phyloP scores from a whole-genome alignment of 345 rosid genomes.

The Populus pruinosa region DNA sequence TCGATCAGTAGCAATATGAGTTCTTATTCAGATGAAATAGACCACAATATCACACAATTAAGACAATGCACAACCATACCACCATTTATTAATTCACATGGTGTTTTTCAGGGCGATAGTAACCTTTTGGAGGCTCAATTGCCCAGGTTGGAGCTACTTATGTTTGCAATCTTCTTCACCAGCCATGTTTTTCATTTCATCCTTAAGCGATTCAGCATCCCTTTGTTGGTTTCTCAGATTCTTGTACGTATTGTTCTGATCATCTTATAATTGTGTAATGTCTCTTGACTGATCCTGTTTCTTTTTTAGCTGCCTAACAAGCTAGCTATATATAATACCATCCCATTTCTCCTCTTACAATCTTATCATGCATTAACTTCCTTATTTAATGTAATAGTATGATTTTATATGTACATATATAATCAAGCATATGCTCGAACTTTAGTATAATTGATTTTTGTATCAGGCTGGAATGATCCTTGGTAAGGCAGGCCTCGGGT shows the following conservation, averaged over 20 bases:
- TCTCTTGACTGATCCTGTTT: background rate
- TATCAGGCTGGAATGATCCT: constrained; percentile 36
- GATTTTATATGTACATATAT: background rate
- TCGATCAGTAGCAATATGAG: constrained; percentile 24
- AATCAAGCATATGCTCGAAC: too few relatives aligned
- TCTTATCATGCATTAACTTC: background rate
- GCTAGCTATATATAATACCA: background rate
- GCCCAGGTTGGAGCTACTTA: constrained; percentile 14
- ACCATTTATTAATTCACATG: background rate
- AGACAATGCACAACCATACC: background rate
- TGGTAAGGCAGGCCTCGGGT: constrained; percentile 36
- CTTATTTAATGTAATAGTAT: background rate
- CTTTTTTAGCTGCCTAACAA: background rate
- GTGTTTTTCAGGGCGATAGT: background rate
- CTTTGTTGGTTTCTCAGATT: constrained; percentile 7
- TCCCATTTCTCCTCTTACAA: background rate
- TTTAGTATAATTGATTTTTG: background rate
- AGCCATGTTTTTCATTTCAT: background rate
- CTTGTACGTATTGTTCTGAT: constrained; percentile 6
- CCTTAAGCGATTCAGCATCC: constrained; percentile 7
- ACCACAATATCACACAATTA: background rate
- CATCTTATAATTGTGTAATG: too few relatives aligned
- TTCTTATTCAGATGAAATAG: background rate
- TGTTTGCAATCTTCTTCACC: constrained; percentile 4
- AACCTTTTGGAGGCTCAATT: background rate